Percentiles rank a stretch among this genome's conserved stretches.
Evolutionary conservation across 148 eudicot genomes (phyloP).

Genomic region (Hydrangea macrophylla): DNA sequence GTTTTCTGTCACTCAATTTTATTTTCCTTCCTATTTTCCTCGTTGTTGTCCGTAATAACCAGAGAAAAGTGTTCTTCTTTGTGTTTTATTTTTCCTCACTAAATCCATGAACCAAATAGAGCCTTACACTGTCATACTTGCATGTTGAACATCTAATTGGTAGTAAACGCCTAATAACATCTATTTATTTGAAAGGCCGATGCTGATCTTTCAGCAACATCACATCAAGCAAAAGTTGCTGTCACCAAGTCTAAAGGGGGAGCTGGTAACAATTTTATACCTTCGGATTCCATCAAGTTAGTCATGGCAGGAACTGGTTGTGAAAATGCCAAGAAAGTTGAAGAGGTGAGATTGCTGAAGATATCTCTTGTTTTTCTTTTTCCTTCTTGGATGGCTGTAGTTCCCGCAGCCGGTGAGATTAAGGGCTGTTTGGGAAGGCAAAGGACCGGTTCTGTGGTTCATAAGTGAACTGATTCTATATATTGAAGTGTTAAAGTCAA

Average conservation of each 20-base stretch:
- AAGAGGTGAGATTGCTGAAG: slow-evolving; percentile 45
- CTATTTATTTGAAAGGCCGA: slow-evolving; percentile 71
- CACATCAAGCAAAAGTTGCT: slow-evolving; percentile 52
- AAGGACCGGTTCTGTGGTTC: too few species aligned
- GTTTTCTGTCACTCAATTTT: too few species aligned
- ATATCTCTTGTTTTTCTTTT: not conserved
- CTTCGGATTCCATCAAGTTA: slow-evolving; percentile 50
- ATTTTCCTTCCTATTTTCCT: too few species aligned
- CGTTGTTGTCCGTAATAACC: too few species aligned
- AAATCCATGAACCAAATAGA: not conserved
- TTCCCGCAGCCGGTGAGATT: not conserved
- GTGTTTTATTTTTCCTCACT: slow-evolving; percentile 10
- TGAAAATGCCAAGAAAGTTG: slow-evolving; percentile 53
- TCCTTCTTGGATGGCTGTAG: not conserved
- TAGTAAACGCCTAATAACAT: slow-evolving; percentile 30
- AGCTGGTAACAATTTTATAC: slow-evolving; percentile 25
- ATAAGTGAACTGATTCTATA: too few species aligned
- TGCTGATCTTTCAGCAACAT: slow-evolving; percentile 71
- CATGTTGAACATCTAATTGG: not conserved
- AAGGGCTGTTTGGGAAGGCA: too few species aligned
- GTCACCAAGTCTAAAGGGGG: slow-evolving; percentile 35
- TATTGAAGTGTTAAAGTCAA: too few species aligned
- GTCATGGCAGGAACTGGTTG: slow-evolving; percentile 73
- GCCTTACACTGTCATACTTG: not conserved
- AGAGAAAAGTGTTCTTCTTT: too few species aligned